Evolutionary conservation across 2,329 filamentous ascomycete species (phyloP).

Genomic region (Alternaria brassicae): DNA sequence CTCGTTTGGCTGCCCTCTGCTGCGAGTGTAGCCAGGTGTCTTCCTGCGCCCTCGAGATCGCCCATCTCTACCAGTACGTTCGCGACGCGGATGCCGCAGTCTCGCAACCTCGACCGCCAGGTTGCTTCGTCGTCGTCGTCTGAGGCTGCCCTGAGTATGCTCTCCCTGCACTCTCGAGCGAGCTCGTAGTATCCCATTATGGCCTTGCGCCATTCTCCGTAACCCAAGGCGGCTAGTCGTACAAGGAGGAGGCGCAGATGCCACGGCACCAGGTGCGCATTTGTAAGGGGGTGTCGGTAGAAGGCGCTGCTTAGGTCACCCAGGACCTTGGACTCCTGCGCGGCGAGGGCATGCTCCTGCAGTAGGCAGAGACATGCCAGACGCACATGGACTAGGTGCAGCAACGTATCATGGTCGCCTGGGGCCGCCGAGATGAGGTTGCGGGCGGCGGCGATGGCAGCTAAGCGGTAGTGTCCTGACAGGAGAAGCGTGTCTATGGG

Average conservation of each 20-base stretch:
- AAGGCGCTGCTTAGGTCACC: conserved; percentile 66
- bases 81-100: conserved; percentile 72
- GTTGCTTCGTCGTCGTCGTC: conserved; percentile 63
- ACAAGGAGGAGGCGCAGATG: conserved; percentile 82
- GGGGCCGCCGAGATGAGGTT: conserved; percentile 62
- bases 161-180: conserved; percentile 74
- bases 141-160: conserved; percentile 57
- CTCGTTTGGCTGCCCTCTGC: conserved; percentile 10
- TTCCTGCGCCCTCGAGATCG: conserved; percentile 78
- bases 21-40: conserved; percentile 70
- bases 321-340: conserved; percentile 68
- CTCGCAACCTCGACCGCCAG: conserved; percentile 76
- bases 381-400: conserved; percentile 79
- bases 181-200: conserved; percentile 93
- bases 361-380: conserved; percentile 83
- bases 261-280: conserved; percentile 76
- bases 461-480: conserved; percentile 79
- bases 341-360: conserved; percentile 65
- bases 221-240: conserved; percentile 83
- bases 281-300: conserved; percentile 57
- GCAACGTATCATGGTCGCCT: conserved; percentile 70
- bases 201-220: conserved; percentile 80
- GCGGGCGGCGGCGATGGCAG: conserved; percentile 72
- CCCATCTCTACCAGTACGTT: conserved; percentile 84
- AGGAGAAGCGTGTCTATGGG: conserved; percentile 72